These are phyloP conservation scores for Sesbania bispinosa DNA, from an alignment of 306 rosid species.

Conservation along the genomic window DNA sequence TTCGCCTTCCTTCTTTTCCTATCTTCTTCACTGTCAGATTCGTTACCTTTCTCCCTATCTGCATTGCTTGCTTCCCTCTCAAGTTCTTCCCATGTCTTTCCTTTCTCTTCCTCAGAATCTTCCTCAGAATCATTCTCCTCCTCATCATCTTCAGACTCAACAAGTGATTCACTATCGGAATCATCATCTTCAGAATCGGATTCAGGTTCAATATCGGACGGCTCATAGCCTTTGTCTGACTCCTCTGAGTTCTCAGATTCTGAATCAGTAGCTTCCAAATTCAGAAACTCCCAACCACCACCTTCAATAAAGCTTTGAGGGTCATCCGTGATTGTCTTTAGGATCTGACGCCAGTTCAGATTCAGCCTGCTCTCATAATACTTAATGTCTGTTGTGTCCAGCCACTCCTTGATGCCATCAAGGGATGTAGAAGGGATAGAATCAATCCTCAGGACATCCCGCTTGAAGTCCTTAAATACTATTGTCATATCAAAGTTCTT, in stretches of 20 bases:
- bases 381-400: constrained; percentile 78
- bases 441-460: no score
- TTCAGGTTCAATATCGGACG: constrained; percentile 76
- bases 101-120: constrained; percentile 40
- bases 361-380: constrained; percentile 92
- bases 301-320: constrained; percentile 85
- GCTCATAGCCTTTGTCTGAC: constrained; percentile 81
- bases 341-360: no score
- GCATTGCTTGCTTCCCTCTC: no score
- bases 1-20: constrained; percentile 74
- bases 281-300: constrained; percentile 94
- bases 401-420: constrained; percentile 86
- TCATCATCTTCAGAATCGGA: constrained; percentile 74
- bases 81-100: constrained; percentile 84
- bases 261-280: constrained; percentile 84
- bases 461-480: no score
- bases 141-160: constrained; percentile 63
- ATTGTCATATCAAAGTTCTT: constrained; percentile 77
- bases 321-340: constrained; percentile 84
- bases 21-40: constrained; percentile 85
- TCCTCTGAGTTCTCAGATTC: no score
- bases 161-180: constrained; percentile 73
- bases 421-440: constrained; percentile 79
- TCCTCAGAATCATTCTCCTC: no score
- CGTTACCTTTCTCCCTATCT: constrained; percentile 74